A percentile compares a stretch with the other conserved stretches of the same genome.
phyloP scores from a whole-genome alignment of 257 asterid species.

The Rhazya stricta region DNA sequence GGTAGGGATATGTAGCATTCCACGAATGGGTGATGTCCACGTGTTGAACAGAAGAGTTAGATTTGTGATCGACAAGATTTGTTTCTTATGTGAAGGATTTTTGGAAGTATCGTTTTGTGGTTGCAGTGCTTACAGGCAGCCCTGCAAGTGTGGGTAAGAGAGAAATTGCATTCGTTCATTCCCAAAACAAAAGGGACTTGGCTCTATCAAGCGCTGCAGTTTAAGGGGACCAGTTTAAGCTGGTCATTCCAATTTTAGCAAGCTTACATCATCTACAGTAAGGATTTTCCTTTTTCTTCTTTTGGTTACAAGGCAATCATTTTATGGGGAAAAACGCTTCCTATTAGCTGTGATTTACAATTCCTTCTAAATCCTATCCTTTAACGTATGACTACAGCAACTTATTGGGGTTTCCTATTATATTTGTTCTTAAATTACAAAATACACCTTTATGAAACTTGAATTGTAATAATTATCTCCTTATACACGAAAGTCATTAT shows the following conservation, averaged over 20 bases:
- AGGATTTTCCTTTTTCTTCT: no score
- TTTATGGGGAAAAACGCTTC: no score
- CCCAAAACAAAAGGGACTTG: neutral
- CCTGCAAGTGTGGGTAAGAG: neutral
- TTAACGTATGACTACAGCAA: no score
- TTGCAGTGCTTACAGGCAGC: constrained; percentile 13
- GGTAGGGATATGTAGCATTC: neutral
- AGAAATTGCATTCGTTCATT: constrained; percentile 26
- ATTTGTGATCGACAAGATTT: neutral
- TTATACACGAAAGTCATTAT: no score
- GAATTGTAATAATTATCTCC: no score
- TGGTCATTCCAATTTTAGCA: neutral
- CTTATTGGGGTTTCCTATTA: no score
- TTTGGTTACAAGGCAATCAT: no score
- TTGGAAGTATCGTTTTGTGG: constrained; percentile 49
- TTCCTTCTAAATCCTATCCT: no score
- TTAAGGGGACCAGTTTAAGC: neutral
- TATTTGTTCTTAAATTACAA: no score
- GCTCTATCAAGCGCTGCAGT: neutral
- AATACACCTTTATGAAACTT: no score
- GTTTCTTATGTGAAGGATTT: neutral
- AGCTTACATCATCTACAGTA: neutral
- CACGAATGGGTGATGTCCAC: constrained; percentile 3
- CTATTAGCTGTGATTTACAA: no score
- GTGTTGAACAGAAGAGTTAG: neutral